Conservation (phyloP, 1,284 basidiomycete genomes). For the Athelia sp. region DNA sequence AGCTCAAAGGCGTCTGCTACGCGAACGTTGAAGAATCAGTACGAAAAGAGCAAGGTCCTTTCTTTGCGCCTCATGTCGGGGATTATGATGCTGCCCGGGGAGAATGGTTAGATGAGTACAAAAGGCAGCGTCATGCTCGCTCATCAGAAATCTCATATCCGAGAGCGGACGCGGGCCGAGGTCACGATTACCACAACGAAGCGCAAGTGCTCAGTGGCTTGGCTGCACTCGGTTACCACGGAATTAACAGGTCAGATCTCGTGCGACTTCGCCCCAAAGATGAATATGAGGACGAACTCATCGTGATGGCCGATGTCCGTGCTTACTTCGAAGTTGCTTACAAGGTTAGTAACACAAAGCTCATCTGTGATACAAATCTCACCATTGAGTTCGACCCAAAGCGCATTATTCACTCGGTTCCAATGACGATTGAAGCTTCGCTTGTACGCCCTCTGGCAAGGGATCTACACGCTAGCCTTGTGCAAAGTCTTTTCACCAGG, state of each 20-base stretch:
- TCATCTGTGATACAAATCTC: not conserved
- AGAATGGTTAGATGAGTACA: not conserved
- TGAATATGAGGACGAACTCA: slow-evolving; percentile 32
- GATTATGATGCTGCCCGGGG: not conserved
- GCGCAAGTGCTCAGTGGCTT: not conserved
- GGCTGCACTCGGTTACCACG: no score
- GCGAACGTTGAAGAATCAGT: not conserved
- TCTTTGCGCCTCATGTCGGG: not conserved
- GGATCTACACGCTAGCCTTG: slow-evolving; percentile 31
- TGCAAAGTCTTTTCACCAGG: slow-evolving; percentile 28
- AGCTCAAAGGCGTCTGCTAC: not conserved
- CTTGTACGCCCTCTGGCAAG: slow-evolving; percentile 37
- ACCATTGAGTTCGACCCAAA: slow-evolving; percentile 14
- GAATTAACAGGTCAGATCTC: not conserved
- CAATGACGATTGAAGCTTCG: slow-evolving; percentile 44
- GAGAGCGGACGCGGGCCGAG: not conserved
- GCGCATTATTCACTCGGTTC: slow-evolving; percentile 53
- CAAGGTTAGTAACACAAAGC: slow-evolving; percentile 34
- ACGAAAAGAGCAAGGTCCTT: not conserved
- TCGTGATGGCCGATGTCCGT: slow-evolving; percentile 45
- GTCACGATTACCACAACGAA: not conserved
- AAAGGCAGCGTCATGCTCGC: not conserved
- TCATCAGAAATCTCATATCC: not conserved
- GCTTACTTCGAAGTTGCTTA: slow-evolving; percentile 48
- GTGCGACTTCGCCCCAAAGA: slow-evolving; percentile 1